Evolutionary conservation across 345 rosid species (phyloP).

Genomic region (Bruguiera sexangula): DNA sequence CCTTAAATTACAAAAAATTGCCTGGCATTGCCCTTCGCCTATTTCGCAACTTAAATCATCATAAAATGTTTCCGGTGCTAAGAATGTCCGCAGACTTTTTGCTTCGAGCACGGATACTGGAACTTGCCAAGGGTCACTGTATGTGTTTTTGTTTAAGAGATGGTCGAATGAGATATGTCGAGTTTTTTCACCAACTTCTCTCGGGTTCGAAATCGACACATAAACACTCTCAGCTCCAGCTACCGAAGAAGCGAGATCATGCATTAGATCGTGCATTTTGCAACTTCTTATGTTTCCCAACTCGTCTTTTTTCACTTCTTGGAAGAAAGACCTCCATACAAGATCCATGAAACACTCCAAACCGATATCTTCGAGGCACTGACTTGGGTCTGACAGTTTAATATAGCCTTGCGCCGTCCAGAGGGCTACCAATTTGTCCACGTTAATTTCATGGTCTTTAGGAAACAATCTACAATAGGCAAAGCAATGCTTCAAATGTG

Average conservation of each 20-base stretch:
- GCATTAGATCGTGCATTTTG: conserved; percentile 13
- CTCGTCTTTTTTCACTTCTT: no score
- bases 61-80: not conserved
- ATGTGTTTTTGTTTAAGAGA: not conserved
- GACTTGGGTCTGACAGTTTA: no score
- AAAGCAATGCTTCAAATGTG: conserved; percentile 21
- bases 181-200: no score
- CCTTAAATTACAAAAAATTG: not conserved
- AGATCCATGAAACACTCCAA: no score
- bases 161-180: conserved; percentile 9
- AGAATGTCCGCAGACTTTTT: conserved; percentile 15
- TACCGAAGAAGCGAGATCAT: conserved; percentile 12
- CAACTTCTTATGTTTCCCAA: no score
- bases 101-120: not conserved
- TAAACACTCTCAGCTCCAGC: not conserved
- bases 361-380: no score
- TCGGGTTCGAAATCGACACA: fast-evolving
- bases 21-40: no score
- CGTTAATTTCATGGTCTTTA: conserved; percentile 6
- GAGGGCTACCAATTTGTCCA: not conserved
- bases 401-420: conserved; percentile 12
- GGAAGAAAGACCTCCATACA: no score
- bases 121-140: not conserved
- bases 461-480: conserved; percentile 24
- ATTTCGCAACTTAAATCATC: not conserved